Evolutionary conservation across 768 basidiomycete species (phyloP).

Genomic region (Suillus plorans): DNA sequence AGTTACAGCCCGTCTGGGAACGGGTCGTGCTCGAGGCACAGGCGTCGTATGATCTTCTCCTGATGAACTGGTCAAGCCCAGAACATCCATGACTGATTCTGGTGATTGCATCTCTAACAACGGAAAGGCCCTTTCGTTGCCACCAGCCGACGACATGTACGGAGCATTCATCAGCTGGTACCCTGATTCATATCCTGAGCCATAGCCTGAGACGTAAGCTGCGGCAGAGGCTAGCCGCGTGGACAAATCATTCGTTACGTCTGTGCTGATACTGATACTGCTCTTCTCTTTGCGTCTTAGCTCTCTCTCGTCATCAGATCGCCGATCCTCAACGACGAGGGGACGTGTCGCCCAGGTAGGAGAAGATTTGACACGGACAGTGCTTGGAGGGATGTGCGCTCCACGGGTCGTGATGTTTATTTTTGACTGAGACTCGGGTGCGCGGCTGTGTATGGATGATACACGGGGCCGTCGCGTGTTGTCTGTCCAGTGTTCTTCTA

Average conservation of each 20-base stretch:
- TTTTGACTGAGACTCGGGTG: constrained; percentile 10
- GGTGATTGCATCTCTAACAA: constrained; percentile 26
- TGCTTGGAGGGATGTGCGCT: constrained; percentile 32
- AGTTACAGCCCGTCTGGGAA: constrained; percentile 24
- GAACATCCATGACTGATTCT: constrained; percentile 20
- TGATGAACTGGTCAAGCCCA: constrained; percentile 27
- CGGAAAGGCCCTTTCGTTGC: constrained; percentile 27
- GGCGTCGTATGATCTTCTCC: constrained; percentile 30
- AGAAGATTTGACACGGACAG: constrained; percentile 32
- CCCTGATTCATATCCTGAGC: constrained; percentile 33
- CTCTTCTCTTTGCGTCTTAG: constrained; percentile 13
- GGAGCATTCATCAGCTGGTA: constrained; percentile 23
- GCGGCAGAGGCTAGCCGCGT: constrained; percentile 33
- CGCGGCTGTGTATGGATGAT: constrained; percentile 14
- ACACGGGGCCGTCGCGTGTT: constrained; percentile 14
- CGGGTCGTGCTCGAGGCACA: constrained; percentile 18
- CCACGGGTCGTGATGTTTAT: constrained; percentile 11
- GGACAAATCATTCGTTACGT: constrained; percentile 8
- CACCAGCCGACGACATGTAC: constrained; percentile 21
- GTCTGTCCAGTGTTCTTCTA: constrained; percentile 22
- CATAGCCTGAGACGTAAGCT: constrained; percentile 37
- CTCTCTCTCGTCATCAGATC: constrained; percentile 32
- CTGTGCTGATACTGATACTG: neutral
- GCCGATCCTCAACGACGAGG: constrained; percentile 27
- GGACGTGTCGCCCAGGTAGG: constrained; percentile 32